phyloP scores from a whole-genome alignment of 208 protist genomes.

The Herpetomonas muscarum region DNA sequence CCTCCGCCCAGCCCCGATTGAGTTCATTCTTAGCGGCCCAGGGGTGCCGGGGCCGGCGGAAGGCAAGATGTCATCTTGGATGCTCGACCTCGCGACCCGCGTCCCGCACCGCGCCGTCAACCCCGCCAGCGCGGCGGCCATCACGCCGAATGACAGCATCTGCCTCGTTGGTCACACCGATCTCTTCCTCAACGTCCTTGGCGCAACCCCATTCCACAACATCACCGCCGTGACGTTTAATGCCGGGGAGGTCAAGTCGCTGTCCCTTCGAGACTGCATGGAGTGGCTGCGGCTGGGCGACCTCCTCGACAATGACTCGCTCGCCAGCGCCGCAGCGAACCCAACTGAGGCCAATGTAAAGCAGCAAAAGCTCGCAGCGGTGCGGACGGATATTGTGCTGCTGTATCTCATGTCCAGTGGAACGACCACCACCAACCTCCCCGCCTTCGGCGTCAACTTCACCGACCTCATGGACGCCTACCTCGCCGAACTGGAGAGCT shows the following conservation, averaged over 20 bases:
- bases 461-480: conserved; percentile 64
- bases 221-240: conserved; percentile 57
- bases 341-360: not conserved
- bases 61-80: conserved; percentile 64
- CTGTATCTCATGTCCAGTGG: conserved; percentile 61
- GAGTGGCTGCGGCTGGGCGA: conserved; percentile 64
- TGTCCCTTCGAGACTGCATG: conserved; percentile 51
- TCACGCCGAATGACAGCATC: conserved; percentile 46
- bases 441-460: conserved; percentile 34
- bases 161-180: conserved; percentile 61
- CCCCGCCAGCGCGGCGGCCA: conserved; percentile 10
- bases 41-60: conserved; percentile 54
- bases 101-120: conserved; percentile 11
- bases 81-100: conserved; percentile 71
- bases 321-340: not conserved
- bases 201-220: conserved; percentile 60
- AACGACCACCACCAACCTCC: conserved; percentile 39
- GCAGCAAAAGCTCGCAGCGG: conserved; percentile 30
- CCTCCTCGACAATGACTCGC: conserved; percentile 12
- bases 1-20: conserved; percentile 32
- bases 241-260: conserved; percentile 54
- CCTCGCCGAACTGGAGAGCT: conserved; percentile 6
- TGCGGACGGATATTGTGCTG: conserved; percentile 62
- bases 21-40: conserved; percentile 55
- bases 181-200: conserved; percentile 52